These are phyloP conservation scores for Gelatoporia subvermispora DNA, from an alignment of 768 basidiomycete species.

Conservation along the genomic window DNA sequence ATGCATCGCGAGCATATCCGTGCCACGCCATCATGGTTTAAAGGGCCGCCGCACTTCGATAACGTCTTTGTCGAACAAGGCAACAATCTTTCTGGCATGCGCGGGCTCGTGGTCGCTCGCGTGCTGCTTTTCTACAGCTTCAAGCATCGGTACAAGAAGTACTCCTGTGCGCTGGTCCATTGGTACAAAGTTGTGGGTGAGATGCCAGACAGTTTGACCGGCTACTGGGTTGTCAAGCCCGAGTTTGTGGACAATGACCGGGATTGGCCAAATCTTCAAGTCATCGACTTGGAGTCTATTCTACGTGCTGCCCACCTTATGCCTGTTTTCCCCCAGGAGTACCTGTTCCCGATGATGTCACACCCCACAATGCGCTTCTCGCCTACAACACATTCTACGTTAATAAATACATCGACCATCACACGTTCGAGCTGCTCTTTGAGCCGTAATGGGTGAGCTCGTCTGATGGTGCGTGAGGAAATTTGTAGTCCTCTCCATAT, in stretches of 20 bases:
- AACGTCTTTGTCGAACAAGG: constrained; percentile 22
- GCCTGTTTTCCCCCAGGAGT: constrained; percentile 4
- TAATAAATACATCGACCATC: constrained; percentile 24
- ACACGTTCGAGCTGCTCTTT: too few species aligned
- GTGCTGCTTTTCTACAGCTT: constrained; percentile 28
- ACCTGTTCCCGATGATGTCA: constrained; percentile 9
- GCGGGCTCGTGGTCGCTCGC: constrained; percentile 25
- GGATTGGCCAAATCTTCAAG: constrained; percentile 5
- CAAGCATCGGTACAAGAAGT: constrained; percentile 3
- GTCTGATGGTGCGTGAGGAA: too few species aligned
- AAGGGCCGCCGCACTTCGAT: constrained; percentile 21
- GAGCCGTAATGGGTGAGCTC: too few species aligned
- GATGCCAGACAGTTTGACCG: constrained; percentile 24
- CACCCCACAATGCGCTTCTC: constrained; percentile 13
- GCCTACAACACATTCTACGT: constrained; percentile 19
- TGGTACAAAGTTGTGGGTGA: constrained; percentile 23
- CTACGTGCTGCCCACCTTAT: constrained; percentile 18
- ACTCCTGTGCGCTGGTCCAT: constrained; percentile 28
- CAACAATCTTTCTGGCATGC: constrained; percentile 13
- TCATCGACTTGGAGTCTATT: constrained; percentile 19
- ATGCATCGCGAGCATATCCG: constrained; percentile 28
- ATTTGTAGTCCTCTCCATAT: too few species aligned
- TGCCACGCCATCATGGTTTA: constrained; percentile 20
- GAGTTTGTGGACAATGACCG: constrained; percentile 6
- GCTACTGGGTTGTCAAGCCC: constrained; percentile 23